Evolutionary conservation across 108 stramenopile species (phyloP).

Genomic region (Asterionellopsis glacialis): DNA sequence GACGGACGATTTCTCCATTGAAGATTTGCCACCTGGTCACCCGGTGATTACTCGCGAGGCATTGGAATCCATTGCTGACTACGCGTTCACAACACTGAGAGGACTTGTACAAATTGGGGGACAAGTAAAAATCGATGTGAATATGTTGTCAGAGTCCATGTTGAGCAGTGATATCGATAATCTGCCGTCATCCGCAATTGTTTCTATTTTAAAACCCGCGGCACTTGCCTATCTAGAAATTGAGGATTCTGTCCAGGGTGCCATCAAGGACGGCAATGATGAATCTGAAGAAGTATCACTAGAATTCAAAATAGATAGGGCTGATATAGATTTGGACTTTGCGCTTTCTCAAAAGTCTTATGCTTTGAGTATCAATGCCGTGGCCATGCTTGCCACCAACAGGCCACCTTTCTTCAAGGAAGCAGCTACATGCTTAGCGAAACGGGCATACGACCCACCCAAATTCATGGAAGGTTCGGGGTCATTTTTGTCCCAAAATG

Average conservation of each 20-base stretch:
- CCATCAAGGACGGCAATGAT: too few relatives aligned
- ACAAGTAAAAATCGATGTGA: constrained; percentile 75
- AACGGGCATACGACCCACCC: constrained; percentile 68
- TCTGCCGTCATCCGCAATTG: constrained; percentile 57
- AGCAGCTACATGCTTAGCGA: constrained; percentile 66
- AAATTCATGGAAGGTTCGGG: constrained; percentile 11
- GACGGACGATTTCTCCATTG: constrained; percentile 76
- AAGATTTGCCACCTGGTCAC: constrained; percentile 86
- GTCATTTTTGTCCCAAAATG: constrained; percentile 25
- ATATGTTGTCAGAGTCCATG: constrained; percentile 58
- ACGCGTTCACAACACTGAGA: constrained; percentile 78
- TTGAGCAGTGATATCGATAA: constrained; percentile 31
- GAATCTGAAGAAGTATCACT: constrained; percentile 22
- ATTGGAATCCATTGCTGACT: constrained; percentile 81
- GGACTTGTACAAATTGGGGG: constrained; percentile 77
- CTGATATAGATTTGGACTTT: constrained; percentile 71
- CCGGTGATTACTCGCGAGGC: constrained; percentile 83
- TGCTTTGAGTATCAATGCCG: constrained; percentile 75
- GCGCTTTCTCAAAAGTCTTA: constrained; percentile 77
- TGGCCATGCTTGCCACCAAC: constrained; percentile 68
- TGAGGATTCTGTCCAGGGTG: constrained; percentile 51
- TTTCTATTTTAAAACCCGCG: constrained; percentile 78
- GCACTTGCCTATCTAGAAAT: constrained; percentile 77
- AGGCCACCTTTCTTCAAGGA: constrained; percentile 79
- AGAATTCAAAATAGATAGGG: constrained; percentile 29